Evolutionary conservation across 331 rosid genomes (phyloP).

Genomic region (Cydonia oblonga): DNA sequence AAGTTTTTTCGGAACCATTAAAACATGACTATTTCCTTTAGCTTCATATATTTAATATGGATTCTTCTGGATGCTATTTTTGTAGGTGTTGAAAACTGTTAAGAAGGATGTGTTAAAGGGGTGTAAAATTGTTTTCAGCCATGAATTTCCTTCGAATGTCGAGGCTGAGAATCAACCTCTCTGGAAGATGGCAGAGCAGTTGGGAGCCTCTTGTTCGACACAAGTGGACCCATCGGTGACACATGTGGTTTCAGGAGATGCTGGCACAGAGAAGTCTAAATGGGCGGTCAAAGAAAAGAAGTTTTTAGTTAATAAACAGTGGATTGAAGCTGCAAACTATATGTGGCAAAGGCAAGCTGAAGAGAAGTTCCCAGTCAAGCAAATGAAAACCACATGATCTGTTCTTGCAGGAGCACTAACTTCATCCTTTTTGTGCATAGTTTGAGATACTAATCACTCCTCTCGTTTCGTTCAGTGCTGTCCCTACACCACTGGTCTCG

Average conservation of each 20-base stretch:
- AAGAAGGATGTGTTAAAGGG: slow-evolving; percentile 45
- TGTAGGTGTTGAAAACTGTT: slow-evolving; percentile 45
- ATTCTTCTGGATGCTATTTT: neutral
- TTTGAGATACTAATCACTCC: neutral
- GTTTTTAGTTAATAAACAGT: slow-evolving; percentile 63
- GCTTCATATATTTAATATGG: neutral
- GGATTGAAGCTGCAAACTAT: slow-evolving; percentile 74
- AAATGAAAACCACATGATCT: slow-evolving; percentile 17
- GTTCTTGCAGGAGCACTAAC: neutral
- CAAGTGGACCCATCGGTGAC: slow-evolving; percentile 55
- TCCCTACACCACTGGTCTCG: too few relatives aligned
- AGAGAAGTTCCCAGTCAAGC: slow-evolving; percentile 33
- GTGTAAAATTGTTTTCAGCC: slow-evolving; percentile 57
- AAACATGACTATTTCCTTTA: neutral
- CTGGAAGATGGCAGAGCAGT: slow-evolving; percentile 56
- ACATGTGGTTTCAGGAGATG: slow-evolving; percentile 63
- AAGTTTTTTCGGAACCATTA: neutral
- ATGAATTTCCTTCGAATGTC: slow-evolving; percentile 29
- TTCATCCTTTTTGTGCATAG: neutral
- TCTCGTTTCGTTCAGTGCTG: too few relatives aligned
- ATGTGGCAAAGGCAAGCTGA: slow-evolving; percentile 68
- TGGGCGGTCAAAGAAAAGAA: slow-evolving; percentile 68
- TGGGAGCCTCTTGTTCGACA: slow-evolving; percentile 63
- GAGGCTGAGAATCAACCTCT: slow-evolving; percentile 43
- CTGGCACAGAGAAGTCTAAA: slow-evolving; percentile 66